Conservation (phyloP, 169 alveolate genomes). For the Blepharisma undulans region DNA sequence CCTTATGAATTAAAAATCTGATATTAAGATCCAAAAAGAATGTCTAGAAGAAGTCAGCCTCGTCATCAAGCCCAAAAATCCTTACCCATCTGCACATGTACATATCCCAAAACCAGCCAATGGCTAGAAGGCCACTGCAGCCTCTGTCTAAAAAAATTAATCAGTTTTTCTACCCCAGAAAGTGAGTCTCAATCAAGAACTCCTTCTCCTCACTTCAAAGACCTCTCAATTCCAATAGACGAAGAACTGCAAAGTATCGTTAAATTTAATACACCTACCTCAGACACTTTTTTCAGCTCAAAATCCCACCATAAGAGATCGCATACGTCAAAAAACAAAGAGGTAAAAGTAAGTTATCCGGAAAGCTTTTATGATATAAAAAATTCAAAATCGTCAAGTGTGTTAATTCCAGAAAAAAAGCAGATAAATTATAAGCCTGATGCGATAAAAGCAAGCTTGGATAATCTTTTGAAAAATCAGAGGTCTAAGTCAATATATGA, state of each 20-base stretch:
- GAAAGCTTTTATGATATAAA: not conserved
- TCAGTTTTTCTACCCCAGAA: not conserved
- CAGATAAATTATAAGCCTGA: not conserved
- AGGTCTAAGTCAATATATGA: not conserved
- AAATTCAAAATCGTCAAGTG: not conserved
- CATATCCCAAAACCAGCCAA: not conserved
- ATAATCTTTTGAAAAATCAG: not conserved
- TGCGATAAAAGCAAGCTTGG: not conserved
- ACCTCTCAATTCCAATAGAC: not conserved
- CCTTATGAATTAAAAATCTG: not conserved
- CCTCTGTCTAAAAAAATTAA: not conserved
- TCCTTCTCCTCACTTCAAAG: slow-evolving; percentile 6
- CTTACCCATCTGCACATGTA: not conserved
- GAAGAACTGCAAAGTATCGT: not conserved
- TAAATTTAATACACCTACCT: not conserved
- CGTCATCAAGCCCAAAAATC: not conserved
- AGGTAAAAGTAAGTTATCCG: not conserved
- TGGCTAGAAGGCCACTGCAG: slow-evolving; percentile 4
- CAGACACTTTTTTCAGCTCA: not conserved
- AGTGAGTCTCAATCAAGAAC: not conserved
- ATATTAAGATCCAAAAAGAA: not conserved
- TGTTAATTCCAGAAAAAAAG: not conserved
- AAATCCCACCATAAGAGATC: slow-evolving; percentile 12
- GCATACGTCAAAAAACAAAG: not conserved
- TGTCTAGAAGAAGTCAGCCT: not conserved